phyloP scores from a whole-genome alignment of 441 rosid genomes.

The Adansonia madagascariensis region DNA sequence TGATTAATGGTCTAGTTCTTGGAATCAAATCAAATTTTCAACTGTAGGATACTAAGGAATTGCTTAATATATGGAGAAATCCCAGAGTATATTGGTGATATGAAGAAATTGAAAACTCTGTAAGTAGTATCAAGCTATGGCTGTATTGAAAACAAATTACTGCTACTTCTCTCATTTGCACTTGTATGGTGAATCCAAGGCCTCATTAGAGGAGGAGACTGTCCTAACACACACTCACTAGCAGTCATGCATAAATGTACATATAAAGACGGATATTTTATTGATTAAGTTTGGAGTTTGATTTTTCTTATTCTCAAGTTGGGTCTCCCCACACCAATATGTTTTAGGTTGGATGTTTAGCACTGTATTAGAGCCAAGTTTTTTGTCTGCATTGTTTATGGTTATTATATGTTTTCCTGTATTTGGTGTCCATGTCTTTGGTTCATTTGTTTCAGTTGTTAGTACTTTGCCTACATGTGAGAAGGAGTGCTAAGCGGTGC shows the following conservation, averaged over 20 bases:
- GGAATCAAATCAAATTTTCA: constrained; percentile 1
- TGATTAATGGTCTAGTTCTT: constrained; percentile 13
- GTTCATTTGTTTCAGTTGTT: not conserved
- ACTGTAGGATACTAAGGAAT: constrained; percentile 66
- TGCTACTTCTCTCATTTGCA: not conserved
- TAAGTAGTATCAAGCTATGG: constrained; percentile 41
- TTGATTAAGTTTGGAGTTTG: constrained; percentile 4
- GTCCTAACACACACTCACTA: not conserved
- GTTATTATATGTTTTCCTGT: not conserved
- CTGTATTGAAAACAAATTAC: not conserved
- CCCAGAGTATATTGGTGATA: constrained; percentile 59
- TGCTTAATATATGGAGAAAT: constrained; percentile 67
- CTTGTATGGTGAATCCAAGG: not conserved
- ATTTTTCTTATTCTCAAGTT: constrained; percentile 8
- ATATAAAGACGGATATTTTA: no score
- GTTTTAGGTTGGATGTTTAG: not conserved
- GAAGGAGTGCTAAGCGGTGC: not conserved
- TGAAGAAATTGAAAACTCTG: constrained; percentile 74
- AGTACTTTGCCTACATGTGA: not conserved
- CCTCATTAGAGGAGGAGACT: not conserved
- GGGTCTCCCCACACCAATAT: not conserved
- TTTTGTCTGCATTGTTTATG: not conserved
- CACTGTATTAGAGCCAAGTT: not conserved
- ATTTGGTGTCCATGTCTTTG: not conserved
- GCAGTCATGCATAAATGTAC: not conserved